A percentile compares a stretch with the other conserved stretches of the same genome.
Conservation (phyloP, 176 grass and related monocot genomes). For the Ensete glaucum region DNA sequence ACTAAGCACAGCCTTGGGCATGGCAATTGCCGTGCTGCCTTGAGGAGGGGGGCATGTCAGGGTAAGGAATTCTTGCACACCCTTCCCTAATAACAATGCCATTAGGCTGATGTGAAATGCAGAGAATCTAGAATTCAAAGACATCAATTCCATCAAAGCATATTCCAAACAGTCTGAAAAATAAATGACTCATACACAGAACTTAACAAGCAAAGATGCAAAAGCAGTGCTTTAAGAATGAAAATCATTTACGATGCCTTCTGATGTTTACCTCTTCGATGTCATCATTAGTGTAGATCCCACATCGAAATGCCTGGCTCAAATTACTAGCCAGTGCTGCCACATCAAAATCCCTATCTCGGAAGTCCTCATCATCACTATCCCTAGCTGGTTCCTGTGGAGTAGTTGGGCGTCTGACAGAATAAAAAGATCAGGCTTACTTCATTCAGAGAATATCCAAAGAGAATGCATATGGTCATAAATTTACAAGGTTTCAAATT, state of each 20-base stretch:
- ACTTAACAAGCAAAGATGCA: neutral
- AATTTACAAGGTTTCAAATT: neutral
- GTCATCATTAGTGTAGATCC: conserved; percentile 76
- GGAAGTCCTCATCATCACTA: conserved; percentile 95
- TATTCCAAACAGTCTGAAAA: neutral
- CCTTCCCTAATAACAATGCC: no score
- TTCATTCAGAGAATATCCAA: no score
- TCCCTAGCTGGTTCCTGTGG: conserved; percentile 83
- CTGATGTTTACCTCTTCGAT: conserved; percentile 62
- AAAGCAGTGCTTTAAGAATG: neutral
- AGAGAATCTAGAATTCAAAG: no score
- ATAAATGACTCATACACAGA: neutral
- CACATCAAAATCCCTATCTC: conserved; percentile 92
- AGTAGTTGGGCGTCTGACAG: conserved; percentile 68
- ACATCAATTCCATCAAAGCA: no score
- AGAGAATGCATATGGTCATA: neutral
- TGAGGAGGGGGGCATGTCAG: no score
- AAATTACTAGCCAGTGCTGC: conserved; percentile 90
- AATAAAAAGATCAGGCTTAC: neutral
- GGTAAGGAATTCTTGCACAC: no score
- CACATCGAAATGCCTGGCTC: conserved; percentile 85
- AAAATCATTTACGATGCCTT: neutral
- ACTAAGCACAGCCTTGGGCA: no score
- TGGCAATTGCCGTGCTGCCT: no score
- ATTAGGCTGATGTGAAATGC: no score